Percentiles rank a stretch among this genome's conserved stretches.
Evolutionary conservation across 306 rosid species (phyloP).

Genomic region (Prunus mira): DNA sequence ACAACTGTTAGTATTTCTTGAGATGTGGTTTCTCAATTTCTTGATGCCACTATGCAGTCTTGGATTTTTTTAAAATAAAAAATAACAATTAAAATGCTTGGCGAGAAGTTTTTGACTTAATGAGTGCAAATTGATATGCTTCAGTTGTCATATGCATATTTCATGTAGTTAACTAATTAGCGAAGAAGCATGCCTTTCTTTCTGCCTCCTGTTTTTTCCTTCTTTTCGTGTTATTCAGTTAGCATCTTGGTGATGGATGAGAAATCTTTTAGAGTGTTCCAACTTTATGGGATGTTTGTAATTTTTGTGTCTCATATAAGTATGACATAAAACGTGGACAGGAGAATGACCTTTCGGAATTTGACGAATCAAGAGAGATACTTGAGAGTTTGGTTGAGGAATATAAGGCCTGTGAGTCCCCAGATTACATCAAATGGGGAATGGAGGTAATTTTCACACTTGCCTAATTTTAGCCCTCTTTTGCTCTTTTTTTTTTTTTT

Average conservation of each 20-base stretch:
- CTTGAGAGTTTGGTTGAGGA: slow-evolving; percentile 96
- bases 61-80: no score
- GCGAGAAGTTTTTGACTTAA: not conserved
- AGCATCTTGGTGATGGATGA: slow-evolving; percentile 2
- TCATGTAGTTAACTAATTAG: not conserved
- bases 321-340: slow-evolving; percentile 37
- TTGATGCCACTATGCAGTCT: not conserved
- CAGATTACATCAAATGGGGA: slow-evolving; percentile 99
- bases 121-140: not conserved
- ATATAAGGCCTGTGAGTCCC: slow-evolving; percentile 97
- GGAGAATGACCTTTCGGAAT: slow-evolving; percentile 99
- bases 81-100: not conserved
- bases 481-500: not conserved
- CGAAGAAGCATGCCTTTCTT: not conserved
- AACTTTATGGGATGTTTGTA: slow-evolving; percentile 16
- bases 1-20: not conserved
- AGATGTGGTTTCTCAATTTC: slow-evolving; percentile 15
- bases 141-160: not conserved
- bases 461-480: slow-evolving; percentile 18
- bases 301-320: slow-evolving; percentile 24
- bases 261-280: slow-evolving; percentile 17
- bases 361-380: slow-evolving; percentile 96
- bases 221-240: no score
- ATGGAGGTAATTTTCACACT: slow-evolving; percentile 74
- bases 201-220: not conserved